These are phyloP conservation scores for Ustilago xerochloae DNA, from an alignment of 1,284 basidiomycete species.

Conservation along the genomic window DNA sequence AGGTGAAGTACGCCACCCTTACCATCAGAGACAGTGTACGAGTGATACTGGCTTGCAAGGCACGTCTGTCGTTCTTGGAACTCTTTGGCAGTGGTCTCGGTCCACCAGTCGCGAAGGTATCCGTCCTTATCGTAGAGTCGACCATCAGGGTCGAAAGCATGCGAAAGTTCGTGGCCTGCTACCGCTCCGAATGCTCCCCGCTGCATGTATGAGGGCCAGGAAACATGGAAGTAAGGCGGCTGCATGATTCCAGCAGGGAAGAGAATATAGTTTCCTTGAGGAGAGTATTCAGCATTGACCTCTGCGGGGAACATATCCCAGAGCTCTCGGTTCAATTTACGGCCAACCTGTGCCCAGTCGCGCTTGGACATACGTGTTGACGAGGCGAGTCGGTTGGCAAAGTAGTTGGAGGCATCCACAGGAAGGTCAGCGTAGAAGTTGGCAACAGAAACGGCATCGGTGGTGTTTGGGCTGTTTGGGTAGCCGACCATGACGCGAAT, in stretches of 20 bases:
- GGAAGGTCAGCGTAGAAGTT: conserved; percentile 80
- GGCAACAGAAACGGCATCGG: conserved; percentile 77
- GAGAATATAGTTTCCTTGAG: conserved; percentile 77
- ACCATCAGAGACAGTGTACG: conserved; percentile 83
- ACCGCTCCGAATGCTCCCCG: conserved; percentile 74
- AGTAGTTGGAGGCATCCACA: conserved; percentile 79
- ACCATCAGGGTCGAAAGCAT: conserved; percentile 93
- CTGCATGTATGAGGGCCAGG: conserved; percentile 87
- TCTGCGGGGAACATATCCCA: conserved; percentile 89
- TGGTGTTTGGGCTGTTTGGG: conserved; percentile 85
- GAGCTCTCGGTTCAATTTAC: conserved; percentile 76
- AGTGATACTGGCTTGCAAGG: conserved; percentile 86
- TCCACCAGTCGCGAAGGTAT: conserved; percentile 79
- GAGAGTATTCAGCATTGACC: conserved; percentile 67
- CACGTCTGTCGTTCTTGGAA: conserved; percentile 88
- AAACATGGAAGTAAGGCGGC: conserved; percentile 87
- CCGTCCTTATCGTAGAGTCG: conserved; percentile 74
- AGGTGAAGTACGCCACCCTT: conserved; percentile 84
- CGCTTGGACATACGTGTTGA: conserved; percentile 69
- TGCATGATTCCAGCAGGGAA: conserved; percentile 96
- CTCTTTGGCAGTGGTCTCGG: conserved; percentile 78
- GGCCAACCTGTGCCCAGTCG: conserved; percentile 81
- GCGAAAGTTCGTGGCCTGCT: conserved; percentile 71
- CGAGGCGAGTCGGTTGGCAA: conserved; percentile 82
- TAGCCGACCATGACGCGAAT: conserved; percentile 88